Base-by-base conservation (phyloP, 306 rosid species). In the Medicago arabica region DNA sequence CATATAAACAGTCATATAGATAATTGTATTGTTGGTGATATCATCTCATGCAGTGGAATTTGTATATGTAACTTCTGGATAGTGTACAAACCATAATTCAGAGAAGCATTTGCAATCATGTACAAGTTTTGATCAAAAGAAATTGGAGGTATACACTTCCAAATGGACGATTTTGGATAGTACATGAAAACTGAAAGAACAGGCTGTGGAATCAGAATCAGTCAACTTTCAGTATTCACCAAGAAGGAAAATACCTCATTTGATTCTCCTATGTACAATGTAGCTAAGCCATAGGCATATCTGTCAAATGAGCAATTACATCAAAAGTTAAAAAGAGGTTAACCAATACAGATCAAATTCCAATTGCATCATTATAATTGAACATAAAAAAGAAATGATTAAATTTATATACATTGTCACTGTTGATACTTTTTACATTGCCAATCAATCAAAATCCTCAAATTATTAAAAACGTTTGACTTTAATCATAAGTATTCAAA, bases 261-360 rank as follows among this genome's bases (percentile, higher is more conserved):
- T 60, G 64, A 0, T 2, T 23, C 49, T 59, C 51, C 78, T 18
- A 63, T n/a, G 46, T 75, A 89, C 71, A 89, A 28, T 78, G 71
- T 64, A 31, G 80, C 58, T 6, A 84, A 69, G 71, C 65, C 80
- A 46, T 60, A 85, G 16, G 87, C 84, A 74, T 69, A 87, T 74
- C 95, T 89, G 90, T 72, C 77, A 79, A 55, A 47, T 71, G 39
- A 67, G 51, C 41, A 47, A 73, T 64, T 54, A 67, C 9, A 17
- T 54, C 9, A 74, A 9, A 53, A 46, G 49, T 18, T 69, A 38
- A 65, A 65, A 50, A 9, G 61, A 51, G 80, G 51, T 69, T 36
- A 67, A 58, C 70, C 36, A 38, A 38, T 68, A 64, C 12, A 36
- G 15, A 54, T 63, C 31, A 44, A n/a, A 40, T 75, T 77, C 59